Percentiles rank a stretch among this genome's conserved stretches.
phyloP scores from a whole-genome alignment of 2,329 filamentous ascomycete species.

The Aureobasidium musti region DNA sequence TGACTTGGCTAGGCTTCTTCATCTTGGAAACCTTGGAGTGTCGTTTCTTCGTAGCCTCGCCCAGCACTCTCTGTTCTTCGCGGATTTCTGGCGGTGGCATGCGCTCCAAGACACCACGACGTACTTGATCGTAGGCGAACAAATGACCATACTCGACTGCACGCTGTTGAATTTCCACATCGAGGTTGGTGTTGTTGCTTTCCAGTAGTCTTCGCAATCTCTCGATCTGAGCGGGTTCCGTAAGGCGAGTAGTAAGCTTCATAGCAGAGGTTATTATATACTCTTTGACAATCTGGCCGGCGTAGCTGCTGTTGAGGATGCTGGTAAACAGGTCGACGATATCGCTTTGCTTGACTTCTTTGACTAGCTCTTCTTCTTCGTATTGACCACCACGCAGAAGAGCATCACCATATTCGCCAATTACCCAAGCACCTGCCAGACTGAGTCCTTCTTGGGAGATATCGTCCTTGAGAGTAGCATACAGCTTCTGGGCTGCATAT shows the following conservation, averaged over 20 bases:
- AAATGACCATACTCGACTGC: constrained; percentile 94
- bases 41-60: constrained; percentile 64
- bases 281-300: constrained; percentile 85
- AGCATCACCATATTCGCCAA: constrained; percentile 93
- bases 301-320: constrained; percentile 93
- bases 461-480: constrained; percentile 86
- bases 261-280: constrained; percentile 95
- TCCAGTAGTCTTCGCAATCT: constrained; percentile 77
- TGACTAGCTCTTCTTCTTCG: constrained; percentile 88
- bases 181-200: constrained; percentile 78
- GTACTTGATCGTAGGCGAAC: constrained; percentile 86
- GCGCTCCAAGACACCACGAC: constrained; percentile 87
- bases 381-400: constrained; percentile 88
- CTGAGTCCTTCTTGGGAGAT: constrained; percentile 97
- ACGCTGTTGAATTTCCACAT: constrained; percentile 94
- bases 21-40: constrained; percentile 64
- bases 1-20: constrained; percentile 74
- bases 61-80: constrained; percentile 88
- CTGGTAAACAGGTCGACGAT: constrained; percentile 89
- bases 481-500: constrained; percentile 94
- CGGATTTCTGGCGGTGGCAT: constrained; percentile 98
- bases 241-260: constrained; percentile 88
- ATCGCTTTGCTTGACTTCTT: constrained; percentile 81
- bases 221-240: constrained; percentile 81
- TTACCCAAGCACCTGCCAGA: constrained; percentile 92